These are phyloP conservation scores for Medicago truncatula DNA, from an alignment of 306 rosid genomes.

Conservation along the genomic window MtrunA17r5.0-ANR NC_053047.1:39581001-39581500, in stretches of 20 bases:
- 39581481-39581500: constrained; percentile 31
- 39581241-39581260: constrained; percentile 27
- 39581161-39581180: constrained; percentile 1
- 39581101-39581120: neutral
- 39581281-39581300: constrained; percentile 27
- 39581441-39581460: constrained; percentile 32
- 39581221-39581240: constrained; percentile 9
- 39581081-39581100: neutral
- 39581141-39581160: constrained; percentile 29
- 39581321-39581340: constrained; percentile 31
- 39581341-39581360: neutral
- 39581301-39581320: constrained; percentile 1
- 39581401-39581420: constrained; percentile 15
- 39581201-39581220: constrained; percentile 14
- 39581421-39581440: constrained; percentile 19
- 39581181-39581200: constrained; percentile 13
- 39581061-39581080: neutral
- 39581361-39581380: constrained; percentile 23
- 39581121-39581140: constrained; percentile 4
- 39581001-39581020: neutral
- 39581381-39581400: constrained; percentile 35
- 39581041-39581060: neutral
- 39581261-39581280: constrained; percentile 5
- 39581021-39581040: neutral
- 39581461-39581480: neutral